A percentile compares a stretch with the other conserved stretches of the same genome.
Evolutionary conservation across 2,329 filamentous ascomycete genomes (phyloP).

Genomic region (Coniosporium tulheliwenetii): DNA sequence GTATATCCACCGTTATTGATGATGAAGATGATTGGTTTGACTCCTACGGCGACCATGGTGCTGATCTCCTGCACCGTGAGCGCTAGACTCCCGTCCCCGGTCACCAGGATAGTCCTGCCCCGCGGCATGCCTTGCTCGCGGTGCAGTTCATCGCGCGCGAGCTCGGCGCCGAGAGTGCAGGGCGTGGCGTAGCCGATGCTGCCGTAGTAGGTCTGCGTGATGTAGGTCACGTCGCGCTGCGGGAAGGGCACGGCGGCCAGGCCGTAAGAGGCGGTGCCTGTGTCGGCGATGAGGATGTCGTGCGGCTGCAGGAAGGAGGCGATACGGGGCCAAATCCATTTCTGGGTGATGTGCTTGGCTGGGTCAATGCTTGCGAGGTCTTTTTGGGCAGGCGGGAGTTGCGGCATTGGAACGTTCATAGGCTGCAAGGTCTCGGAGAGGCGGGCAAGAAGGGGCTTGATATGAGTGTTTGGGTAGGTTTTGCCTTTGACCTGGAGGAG

Average conservation of each 20-base stretch:
- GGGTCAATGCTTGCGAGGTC: constrained; percentile 9
- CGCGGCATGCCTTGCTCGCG: constrained; percentile 5
- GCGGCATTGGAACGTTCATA: constrained; percentile 10
- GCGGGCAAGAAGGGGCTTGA: constrained; percentile 20
- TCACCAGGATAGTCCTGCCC: constrained; percentile 37
- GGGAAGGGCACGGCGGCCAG: constrained; percentile 14
- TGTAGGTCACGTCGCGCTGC: constrained; percentile 8
- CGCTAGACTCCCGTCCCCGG: constrained; percentile 49
- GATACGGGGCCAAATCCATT: constrained; percentile 22
- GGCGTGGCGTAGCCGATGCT: constrained; percentile 27
- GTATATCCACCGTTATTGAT: constrained; percentile 33
- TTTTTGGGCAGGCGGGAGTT: constrained; percentile 10
- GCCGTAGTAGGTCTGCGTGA: constrained; percentile 27
- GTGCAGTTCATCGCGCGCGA: constrained; percentile 34
- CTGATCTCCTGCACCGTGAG: constrained; percentile 52
- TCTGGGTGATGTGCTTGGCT: constrained; percentile 24
- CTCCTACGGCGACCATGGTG: constrained; percentile 37
- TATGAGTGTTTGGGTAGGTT: constrained; percentile 1
- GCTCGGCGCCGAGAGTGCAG: constrained; percentile 23
- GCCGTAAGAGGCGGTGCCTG: constrained; percentile 24
- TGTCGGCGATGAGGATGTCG: constrained; percentile 26
- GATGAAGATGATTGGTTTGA: constrained; percentile 23
- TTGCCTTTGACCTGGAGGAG: no score
- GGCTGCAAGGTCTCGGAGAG: constrained; percentile 12
- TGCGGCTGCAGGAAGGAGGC: constrained; percentile 18